These are phyloP conservation scores for Thyridium curvatum DNA, from an alignment of 2,329 filamentous ascomycete species.

Conservation along the genomic window DNA sequence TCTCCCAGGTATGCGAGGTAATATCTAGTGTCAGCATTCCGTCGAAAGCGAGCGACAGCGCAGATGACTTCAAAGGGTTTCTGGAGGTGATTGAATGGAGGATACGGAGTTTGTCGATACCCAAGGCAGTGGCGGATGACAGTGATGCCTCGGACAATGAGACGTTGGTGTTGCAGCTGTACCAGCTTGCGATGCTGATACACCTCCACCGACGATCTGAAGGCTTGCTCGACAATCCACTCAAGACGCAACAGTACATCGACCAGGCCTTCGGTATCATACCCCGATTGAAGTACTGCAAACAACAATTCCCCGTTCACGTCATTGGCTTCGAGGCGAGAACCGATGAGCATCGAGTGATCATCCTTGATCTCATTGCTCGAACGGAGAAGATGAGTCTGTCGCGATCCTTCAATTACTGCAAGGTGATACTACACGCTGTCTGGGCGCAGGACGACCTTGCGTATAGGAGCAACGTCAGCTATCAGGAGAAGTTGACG, in stretches of 20 bases:
- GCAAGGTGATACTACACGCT: slow-evolving; percentile 15
- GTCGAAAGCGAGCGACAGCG: background rate
- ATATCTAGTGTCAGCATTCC: slow-evolving; percentile 2
- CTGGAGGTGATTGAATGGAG: slow-evolving; percentile 18
- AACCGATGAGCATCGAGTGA: slow-evolving; percentile 14
- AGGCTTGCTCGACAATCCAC: slow-evolving; percentile 3
- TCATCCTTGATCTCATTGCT: slow-evolving; percentile 18
- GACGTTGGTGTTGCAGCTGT: slow-evolving; percentile 13
- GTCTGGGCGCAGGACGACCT: slow-evolving; percentile 29
- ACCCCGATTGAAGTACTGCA: slow-evolving; percentile 9
- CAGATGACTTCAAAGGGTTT: slow-evolving; percentile 12
- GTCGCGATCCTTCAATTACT: slow-evolving; percentile 12
- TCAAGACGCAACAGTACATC: slow-evolving; percentile 9
- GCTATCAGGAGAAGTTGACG: slow-evolving; percentile 8
- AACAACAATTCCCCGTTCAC: slow-evolving; percentile 17
- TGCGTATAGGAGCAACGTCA: background rate
- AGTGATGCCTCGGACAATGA: no score
- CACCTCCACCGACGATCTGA: slow-evolving; percentile 20
- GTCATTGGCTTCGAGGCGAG: slow-evolving; percentile 18
- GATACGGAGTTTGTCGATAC: slow-evolving; percentile 11
- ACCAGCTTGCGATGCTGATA: slow-evolving; percentile 17
- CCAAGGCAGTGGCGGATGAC: slow-evolving; percentile 3
- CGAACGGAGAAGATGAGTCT: slow-evolving; percentile 12
- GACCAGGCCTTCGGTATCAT: slow-evolving; percentile 18
- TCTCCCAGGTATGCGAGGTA: slow-evolving; percentile 14